Percentiles rank a stretch among this genome's conserved stretches.
Conservation (phyloP, 1,284 basidiomycete genomes). For the Irpex sp. region DNA sequence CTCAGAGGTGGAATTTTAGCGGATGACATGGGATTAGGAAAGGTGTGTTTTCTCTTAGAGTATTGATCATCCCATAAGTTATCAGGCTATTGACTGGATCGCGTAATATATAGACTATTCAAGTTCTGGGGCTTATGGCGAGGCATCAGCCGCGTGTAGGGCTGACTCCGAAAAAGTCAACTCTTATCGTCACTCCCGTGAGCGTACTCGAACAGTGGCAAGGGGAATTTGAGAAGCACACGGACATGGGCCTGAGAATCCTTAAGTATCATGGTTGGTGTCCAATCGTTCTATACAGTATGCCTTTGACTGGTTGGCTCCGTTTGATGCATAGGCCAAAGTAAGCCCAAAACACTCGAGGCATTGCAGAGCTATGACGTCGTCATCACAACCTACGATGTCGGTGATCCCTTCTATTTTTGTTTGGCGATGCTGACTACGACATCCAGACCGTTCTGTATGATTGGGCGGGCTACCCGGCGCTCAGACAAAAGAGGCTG, state of each 20-base stretch:
- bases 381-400: too few species aligned
- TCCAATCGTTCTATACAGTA: not conserved
- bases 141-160: slow-evolving; percentile 38
- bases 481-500: too few species aligned
- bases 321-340: slow-evolving; percentile 11
- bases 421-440: too few species aligned
- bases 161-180: slow-evolving; percentile 35
- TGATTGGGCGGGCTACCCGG: too few species aligned
- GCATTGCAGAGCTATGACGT: slow-evolving; percentile 47
- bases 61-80: too few species aligned
- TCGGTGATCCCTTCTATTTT: too few species aligned
- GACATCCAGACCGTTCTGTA: too few species aligned
- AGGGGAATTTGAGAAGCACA: slow-evolving; percentile 54
- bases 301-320: too few species aligned
- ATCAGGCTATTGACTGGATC: too few species aligned
- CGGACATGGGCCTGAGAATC: slow-evolving; percentile 39
- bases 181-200: slow-evolving; percentile 53
- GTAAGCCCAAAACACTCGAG: slow-evolving; percentile 38
- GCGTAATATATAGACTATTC: slow-evolving; percentile 37
- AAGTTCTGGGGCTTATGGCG: slow-evolving; percentile 47
- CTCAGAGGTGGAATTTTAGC: slow-evolving; percentile 63
- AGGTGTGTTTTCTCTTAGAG: slow-evolving; percentile 25
- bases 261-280: slow-evolving; percentile 54
- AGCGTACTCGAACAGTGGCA: slow-evolving; percentile 58
- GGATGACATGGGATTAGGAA: slow-evolving; percentile 73